Conservation (phyloP, 768 basidiomycete species). For the Boletus sp. region DNA sequence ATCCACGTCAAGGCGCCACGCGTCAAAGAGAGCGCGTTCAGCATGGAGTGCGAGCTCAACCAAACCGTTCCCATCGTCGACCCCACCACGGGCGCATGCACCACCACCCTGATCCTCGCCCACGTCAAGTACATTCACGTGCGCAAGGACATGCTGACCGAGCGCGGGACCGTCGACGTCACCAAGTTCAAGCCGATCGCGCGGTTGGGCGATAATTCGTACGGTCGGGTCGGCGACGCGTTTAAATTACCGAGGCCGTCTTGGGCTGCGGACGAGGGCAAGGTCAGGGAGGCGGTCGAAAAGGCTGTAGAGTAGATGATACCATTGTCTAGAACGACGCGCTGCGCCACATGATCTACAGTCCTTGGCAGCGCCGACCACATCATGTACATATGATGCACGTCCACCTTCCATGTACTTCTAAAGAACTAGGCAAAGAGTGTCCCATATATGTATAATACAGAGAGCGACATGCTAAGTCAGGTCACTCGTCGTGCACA, state of each 20-base stretch:
- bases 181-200: slow-evolving; percentile 34
- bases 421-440: background rate
- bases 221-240: slow-evolving; percentile 28
- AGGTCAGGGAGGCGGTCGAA: slow-evolving; percentile 8
- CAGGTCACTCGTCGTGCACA: slow-evolving; percentile 1
- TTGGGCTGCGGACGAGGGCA: slow-evolving; percentile 15
- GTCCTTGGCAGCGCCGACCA: no score
- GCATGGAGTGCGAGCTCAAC: slow-evolving; percentile 45
- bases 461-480: background rate
- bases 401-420: background rate
- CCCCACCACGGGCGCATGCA: slow-evolving; percentile 14
- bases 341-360: no score
- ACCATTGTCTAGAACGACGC: background rate
- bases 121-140: slow-evolving; percentile 42
- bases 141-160: slow-evolving; percentile 39
- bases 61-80: slow-evolving; percentile 12
- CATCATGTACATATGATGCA: no score
- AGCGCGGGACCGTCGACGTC: slow-evolving; percentile 35
- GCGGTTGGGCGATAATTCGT: slow-evolving; percentile 39
- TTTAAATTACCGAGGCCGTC: slow-evolving; percentile 11
- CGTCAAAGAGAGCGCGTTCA: slow-evolving; percentile 37
- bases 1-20: slow-evolving; percentile 32
- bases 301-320: background rate
- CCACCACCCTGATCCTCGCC: slow-evolving; percentile 37
- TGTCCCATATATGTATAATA: background rate